Conservation (phyloP, 495 filamentous ascomycete genomes). For the Annulohypoxylon bovei region DNA sequence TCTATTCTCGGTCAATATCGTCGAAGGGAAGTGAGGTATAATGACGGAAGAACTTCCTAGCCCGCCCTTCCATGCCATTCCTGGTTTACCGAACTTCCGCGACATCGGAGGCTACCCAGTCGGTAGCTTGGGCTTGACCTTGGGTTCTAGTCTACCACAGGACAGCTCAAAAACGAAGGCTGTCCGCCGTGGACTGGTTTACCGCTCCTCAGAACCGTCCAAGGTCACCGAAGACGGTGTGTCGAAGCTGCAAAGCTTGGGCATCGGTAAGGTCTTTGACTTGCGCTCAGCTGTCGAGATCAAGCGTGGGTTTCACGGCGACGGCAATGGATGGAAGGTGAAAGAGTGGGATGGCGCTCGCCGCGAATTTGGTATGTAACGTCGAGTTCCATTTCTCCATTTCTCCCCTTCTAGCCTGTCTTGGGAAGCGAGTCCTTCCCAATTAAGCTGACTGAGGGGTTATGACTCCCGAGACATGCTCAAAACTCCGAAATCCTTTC, state of each 20-base stretch:
- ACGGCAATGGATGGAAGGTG: constrained; percentile 43
- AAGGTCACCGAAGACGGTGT: constrained; percentile 62
- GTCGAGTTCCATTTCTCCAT: too few relatives aligned
- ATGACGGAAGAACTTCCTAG: constrained; percentile 45
- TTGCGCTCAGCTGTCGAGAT: constrained; percentile 67
- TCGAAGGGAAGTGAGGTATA: not conserved
- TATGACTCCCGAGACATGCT: too few relatives aligned
- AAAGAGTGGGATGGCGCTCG: constrained; percentile 60
- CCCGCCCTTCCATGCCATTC: constrained; percentile 63
- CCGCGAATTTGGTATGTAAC: constrained; percentile 63
- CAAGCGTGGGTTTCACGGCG: constrained; percentile 44
- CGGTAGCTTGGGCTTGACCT: constrained; percentile 6
- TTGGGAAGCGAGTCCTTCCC: too few relatives aligned
- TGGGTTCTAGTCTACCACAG: constrained; percentile 13
- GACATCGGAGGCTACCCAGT: constrained; percentile 66
- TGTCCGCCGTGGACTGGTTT: constrained; percentile 61
- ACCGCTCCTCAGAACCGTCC: constrained; percentile 67
- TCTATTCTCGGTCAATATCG: constrained; percentile 5
- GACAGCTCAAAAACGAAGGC: constrained; percentile 41
- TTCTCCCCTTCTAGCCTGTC: too few relatives aligned
- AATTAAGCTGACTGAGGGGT: too few relatives aligned
- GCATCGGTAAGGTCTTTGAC: constrained; percentile 71
- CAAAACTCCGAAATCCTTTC: too few relatives aligned
- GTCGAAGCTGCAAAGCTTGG: constrained; percentile 59
- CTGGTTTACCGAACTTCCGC: constrained; percentile 68